Percentiles rank a stretch among this genome's conserved stretches.
phyloP scores from a whole-genome alignment of 345 rosid genomes.

The Passiflora organensis region DNA sequence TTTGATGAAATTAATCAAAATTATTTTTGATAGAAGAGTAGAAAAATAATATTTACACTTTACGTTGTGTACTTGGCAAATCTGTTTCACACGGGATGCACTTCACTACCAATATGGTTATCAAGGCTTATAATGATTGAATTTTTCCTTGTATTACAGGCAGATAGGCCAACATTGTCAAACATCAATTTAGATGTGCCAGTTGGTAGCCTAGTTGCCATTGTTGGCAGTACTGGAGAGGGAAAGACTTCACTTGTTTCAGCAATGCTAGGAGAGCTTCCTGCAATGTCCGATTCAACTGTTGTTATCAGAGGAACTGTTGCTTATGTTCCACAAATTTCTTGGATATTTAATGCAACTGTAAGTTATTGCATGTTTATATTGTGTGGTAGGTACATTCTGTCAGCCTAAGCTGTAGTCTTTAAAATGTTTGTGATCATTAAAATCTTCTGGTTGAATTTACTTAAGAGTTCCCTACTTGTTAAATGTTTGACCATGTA shows the following conservation, averaged over 20 bases:
- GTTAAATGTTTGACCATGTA: too few species aligned
- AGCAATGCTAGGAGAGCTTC: conserved; percentile 99
- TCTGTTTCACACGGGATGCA: too few species aligned
- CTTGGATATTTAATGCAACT: conserved; percentile 99
- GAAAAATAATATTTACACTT: too few species aligned
- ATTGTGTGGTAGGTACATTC: neutral
- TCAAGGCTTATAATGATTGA: conserved; percentile 7
- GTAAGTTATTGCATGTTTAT: conserved; percentile 42
- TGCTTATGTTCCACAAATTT: conserved; percentile 98
- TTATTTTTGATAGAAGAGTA: too few species aligned
- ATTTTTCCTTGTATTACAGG: conserved; percentile 41
- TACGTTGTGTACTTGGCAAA: too few species aligned
- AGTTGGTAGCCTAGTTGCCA: conserved; percentile 82
- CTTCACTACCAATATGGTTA: neutral
- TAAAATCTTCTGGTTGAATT: neutral
- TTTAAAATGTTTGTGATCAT: neutral
- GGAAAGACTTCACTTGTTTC: conserved; percentile 95
- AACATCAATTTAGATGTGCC: conserved; percentile 84
- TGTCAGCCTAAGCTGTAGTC: neutral
- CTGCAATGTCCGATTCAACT: conserved; percentile 57
- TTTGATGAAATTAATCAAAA: neutral
- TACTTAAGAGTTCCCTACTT: neutral
- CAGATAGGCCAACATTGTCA: conserved; percentile 81
- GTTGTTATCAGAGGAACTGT: conserved; percentile 73
- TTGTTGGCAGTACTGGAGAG: conserved; percentile 98